A percentile compares a stretch with the other conserved stretches of the same genome.
Evolutionary conservation across 2,329 filamentous ascomycete genomes (phyloP).

Genomic region (Tolypocladium tropicale): DNA sequence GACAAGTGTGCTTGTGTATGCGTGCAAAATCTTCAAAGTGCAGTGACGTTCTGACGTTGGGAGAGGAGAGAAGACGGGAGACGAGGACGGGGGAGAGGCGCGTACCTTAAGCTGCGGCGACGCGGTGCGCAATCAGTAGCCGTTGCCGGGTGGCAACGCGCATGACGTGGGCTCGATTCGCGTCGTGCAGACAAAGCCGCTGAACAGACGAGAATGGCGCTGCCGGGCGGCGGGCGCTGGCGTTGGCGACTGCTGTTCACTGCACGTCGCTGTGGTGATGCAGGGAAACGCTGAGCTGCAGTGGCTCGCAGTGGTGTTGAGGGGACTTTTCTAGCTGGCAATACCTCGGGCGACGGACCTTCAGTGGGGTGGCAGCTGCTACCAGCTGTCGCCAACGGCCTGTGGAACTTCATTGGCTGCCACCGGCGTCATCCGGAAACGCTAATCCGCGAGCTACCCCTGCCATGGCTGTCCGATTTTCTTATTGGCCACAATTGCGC

Average conservation of each 20-base stretch:
- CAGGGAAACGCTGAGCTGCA: conserved; percentile 1
- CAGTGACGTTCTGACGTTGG: background rate
- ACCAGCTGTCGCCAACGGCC: background rate
- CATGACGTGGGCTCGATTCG: background rate
- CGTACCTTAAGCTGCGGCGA: background rate
- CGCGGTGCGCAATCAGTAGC: background rate
- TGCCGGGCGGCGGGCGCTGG: conserved; percentile 1
- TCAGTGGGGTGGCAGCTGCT: background rate
- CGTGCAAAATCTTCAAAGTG: background rate
- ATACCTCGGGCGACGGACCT: conserved; percentile 4
- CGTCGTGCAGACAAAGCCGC: background rate
- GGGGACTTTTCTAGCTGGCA: conserved; percentile 5
- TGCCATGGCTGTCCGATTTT: background rate
- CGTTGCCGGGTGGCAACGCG: background rate
- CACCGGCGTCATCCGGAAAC: too few species aligned
- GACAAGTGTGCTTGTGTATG: background rate
- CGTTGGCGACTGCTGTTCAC: conserved; percentile 2
- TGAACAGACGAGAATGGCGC: background rate
- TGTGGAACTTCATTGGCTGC: background rate
- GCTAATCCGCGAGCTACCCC: background rate
- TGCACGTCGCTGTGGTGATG: conserved; percentile 2
- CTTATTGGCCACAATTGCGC: background rate
- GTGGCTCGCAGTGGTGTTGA: conserved; percentile 8
- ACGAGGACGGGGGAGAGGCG: background rate
- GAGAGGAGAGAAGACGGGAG: background rate